Evolutionary conservation across 495 filamentous ascomycete species (phyloP), one percentile per base, ranked within the genome.

Genomic region (Pyronema omphalodes): DNA sequence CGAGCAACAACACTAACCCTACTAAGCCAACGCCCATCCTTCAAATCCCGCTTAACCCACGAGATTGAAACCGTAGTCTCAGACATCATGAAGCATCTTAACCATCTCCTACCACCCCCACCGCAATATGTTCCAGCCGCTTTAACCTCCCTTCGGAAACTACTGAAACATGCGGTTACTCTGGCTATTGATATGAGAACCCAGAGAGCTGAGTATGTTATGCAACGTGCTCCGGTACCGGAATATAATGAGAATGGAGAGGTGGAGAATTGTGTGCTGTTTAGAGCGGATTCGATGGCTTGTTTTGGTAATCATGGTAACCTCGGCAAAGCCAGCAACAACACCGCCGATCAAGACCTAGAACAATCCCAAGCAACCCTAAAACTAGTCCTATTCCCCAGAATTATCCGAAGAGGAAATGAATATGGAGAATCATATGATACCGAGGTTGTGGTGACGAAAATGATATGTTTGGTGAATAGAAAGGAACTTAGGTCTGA

Each of bases 171-270:
- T 34, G 89, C 91, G 0, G 89, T 89, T 36, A 81, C 81, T 41
- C 74, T 98, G 3, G 85, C 88, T 3, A 78, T 96, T 57, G 87
- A 95, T 71, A 95, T 98, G 93, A 85, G 91, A 59, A 89, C 82
- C 14, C 91, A 98, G 66, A 75, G 88, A 11, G 86, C 91, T 14
- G 88, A 95, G 67, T 98, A 89, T 69, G 86, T 91, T 68, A 95
- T 98, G 88, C 80, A 94, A 6, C 89, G 89, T 3, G 88, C 91
- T 7, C 73, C 93, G n/a, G 85, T 88, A 58, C 89, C 93, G 9
- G 86, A 94, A 62, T 96, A 91, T 70, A 88, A 96, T 68, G 82
- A 80, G 57, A 82, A 86, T 57, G 91, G 91, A 60, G 89, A 94
- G 60, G 77, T 96, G 14, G 74, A 74, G 35, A 83, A 81, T 39